Percentiles rank a stretch among this genome's conserved stretches.
These are phyloP conservation scores for Solanum arcanum DNA, from an alignment of 257 asterid species.

Conservation along the genomic window DNA sequence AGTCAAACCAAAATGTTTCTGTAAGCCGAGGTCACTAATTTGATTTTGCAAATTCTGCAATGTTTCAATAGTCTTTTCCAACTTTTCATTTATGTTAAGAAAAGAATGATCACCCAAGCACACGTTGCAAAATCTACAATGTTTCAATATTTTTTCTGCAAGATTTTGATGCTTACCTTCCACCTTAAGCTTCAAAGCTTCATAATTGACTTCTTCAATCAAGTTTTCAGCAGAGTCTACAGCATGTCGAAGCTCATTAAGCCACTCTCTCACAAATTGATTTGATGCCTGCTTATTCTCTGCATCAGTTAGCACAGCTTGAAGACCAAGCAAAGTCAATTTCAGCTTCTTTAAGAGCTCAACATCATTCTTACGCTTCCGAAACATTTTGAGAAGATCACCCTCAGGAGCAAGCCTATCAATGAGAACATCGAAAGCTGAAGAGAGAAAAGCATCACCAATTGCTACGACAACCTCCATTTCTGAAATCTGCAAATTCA, in stretches of 20 bases:
- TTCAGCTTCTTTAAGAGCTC: background rate
- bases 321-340: background rate
- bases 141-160: background rate
- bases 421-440: background rate
- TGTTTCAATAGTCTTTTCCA: background rate
- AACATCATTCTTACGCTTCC: background rate
- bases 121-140: background rate
- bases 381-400: background rate
- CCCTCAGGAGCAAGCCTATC: background rate
- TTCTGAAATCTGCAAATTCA: background rate
- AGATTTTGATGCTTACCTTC: background rate
- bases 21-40: background rate
- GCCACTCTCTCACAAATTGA: background rate
- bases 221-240: background rate
- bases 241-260: background rate
- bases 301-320: conserved; percentile 8
- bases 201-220: background rate
- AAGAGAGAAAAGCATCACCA: background rate
- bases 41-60: background rate
- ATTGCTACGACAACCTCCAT: background rate
- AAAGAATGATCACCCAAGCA: background rate
- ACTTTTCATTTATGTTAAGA: background rate
- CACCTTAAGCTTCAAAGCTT: background rate
- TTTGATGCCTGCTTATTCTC: background rate
- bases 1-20: background rate